These are phyloP conservation scores for Ogataea degrootiae DNA, from an alignment of 805 yeast genomes.

Conservation along the genomic window DNA sequence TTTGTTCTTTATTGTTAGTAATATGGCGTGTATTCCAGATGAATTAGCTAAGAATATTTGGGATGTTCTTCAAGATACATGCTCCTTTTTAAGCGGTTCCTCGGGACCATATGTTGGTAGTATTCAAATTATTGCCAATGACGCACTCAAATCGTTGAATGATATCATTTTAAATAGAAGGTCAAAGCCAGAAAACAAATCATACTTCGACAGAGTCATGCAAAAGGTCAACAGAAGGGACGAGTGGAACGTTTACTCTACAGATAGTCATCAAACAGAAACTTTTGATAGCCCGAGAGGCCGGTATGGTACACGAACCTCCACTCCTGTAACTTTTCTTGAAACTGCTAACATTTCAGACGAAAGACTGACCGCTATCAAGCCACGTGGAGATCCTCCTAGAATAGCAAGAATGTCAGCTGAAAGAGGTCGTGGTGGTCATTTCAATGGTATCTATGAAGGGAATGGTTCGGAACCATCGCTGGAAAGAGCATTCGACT, in stretches of 20 bases:
- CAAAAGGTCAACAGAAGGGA: conserved; percentile 1
- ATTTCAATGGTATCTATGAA: too few relatives aligned
- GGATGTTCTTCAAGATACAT: conserved; percentile 19
- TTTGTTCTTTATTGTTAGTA: conserved; percentile 16
- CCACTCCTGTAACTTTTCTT: background rate
- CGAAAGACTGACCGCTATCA: background rate
- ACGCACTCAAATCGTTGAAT: conserved; percentile 17
- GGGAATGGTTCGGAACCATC: background rate
- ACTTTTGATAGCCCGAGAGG: background rate
- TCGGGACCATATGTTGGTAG: conserved; percentile 19
- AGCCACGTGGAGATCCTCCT: background rate
- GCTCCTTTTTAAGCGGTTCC: conserved; percentile 16
- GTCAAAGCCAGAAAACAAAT: background rate
- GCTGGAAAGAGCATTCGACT: background rate
- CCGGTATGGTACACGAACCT: background rate
- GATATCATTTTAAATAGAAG: conserved; percentile 5
- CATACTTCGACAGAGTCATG: conserved; percentile 12
- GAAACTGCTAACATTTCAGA: background rate
- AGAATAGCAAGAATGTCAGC: background rate
- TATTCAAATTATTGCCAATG: conserved; percentile 17
- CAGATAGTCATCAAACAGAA: background rate
- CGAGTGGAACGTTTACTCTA: background rate
- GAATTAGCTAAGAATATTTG: conserved; percentile 14
- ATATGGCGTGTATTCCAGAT: conserved; percentile 11
- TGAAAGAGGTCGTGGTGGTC: background rate